Evolutionary conservation across 495 filamentous ascomycete species (phyloP), one percentile per base, ranked within the genome.

Genomic region (Mycothermus thermophilus): DNA sequence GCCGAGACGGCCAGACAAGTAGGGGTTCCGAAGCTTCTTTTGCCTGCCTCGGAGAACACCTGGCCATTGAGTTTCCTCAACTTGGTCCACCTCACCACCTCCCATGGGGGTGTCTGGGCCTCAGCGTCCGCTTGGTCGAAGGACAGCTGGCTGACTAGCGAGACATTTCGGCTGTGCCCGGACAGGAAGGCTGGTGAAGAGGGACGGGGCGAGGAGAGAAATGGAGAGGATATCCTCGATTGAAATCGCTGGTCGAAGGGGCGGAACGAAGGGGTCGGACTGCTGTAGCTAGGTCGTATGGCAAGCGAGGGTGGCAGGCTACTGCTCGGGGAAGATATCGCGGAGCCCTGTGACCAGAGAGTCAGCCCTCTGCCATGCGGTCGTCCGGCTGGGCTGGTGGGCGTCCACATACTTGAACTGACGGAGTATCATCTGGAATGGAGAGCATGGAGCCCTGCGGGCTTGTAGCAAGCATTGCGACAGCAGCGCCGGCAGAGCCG

Each of bases 181-280:
- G 69, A 65, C 12, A 85, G 64, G 42, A 90, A 80, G 26, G 79
- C 84, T 12, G 90, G 90, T 15, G 90, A 93, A 4, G 70, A 66
- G 12, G 80, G 63, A 28, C 86, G 69, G 15, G 80, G 75, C 19
- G 76, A 72, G 69, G 51, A 46, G 20, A 51, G 37, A 29, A 54
- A 55, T 8, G 63, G 59, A 1, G 78, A 73, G 13, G 77, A 71
- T 40, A 88, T 66, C 27, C 86, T 79, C 17, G 92, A 85, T 48
- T 90, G 82, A 58, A 96, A 96, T 15, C 92, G 75, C 44, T 86
- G 72, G 47, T 96, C 90, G 51, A 97, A 97, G 8, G 90, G 90
- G 48, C 85, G 71, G 42, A 93, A 77, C 9, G 84, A 84, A 7
- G 82, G 83, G 13, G 80, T 84, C 11, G 78, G 80, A 30, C 65